Percentiles rank a stretch among this genome's conserved stretches.
phyloP scores from a whole-genome alignment of 768 basidiomycete species.

The Agaricus subrufescens region DNA sequence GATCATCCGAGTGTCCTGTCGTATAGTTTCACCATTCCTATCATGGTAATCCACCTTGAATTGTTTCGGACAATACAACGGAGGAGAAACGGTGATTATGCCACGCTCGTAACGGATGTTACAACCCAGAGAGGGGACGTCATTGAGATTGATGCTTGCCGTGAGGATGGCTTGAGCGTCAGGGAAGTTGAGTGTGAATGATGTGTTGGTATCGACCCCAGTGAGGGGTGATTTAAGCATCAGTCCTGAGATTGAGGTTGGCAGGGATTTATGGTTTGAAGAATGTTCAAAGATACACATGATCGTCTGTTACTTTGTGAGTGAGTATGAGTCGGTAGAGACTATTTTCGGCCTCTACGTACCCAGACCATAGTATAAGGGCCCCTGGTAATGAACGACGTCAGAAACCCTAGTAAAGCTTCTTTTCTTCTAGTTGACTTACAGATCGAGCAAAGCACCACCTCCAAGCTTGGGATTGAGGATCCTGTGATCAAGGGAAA shows the following conservation, averaged over 20 bases:
- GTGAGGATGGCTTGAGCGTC: slow-evolving; percentile 70
- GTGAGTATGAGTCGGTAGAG: background rate
- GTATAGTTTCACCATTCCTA: slow-evolving; percentile 26
- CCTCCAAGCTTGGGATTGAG: slow-evolving; percentile 78
- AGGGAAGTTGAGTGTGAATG: slow-evolving; percentile 68
- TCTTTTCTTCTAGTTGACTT: slow-evolving; percentile 19
- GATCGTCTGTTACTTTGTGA: slow-evolving; percentile 48
- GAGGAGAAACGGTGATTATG: slow-evolving; percentile 55
- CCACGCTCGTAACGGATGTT: slow-evolving; percentile 75
- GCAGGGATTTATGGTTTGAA: slow-evolving; percentile 54
- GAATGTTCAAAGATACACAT: slow-evolving; percentile 77
- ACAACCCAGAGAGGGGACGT: slow-evolving; percentile 42
- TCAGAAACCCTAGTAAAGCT: background rate
- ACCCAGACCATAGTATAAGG: slow-evolving; percentile 84
- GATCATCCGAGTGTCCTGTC: slow-evolving; percentile 56
- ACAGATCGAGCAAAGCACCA: slow-evolving; percentile 83
- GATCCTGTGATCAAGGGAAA: slow-evolving; percentile 68
- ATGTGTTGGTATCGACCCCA: slow-evolving; percentile 73
- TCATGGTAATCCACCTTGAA: slow-evolving; percentile 63
- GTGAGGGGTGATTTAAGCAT: slow-evolving; percentile 79
- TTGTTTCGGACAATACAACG: slow-evolving; percentile 62
- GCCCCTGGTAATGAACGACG: slow-evolving; percentile 40
- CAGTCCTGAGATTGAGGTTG: slow-evolving; percentile 56
- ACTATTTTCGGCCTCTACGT: slow-evolving; percentile 14
- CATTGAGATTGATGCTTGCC: slow-evolving; percentile 56